Base-by-base conservation (phyloP, 805 yeast genomes). In the Monosporozyma siamensis region DNA sequence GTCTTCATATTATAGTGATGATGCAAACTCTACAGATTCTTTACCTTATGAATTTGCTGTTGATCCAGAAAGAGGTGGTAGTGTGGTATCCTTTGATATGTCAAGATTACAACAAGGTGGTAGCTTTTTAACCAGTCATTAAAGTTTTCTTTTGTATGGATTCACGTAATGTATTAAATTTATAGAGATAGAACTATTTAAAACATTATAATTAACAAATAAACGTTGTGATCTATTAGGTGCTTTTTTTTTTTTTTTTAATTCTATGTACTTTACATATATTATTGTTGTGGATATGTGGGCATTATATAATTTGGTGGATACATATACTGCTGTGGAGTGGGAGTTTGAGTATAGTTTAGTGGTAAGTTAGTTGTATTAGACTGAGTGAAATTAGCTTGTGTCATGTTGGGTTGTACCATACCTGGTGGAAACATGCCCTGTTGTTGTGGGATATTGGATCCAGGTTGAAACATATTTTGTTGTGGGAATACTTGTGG, bases 41-140 rank as follows among this genome's bases (percentile, higher is more conserved):
- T 30, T 47, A n/a, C 47, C 50, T 21, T 42, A 55, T 46, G 63
- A 62, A 44, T 61, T 61, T 45, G 62, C 53, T 6, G 40, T 53
- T 17, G 63, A 58, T 21, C 52, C 58, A 5, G 58, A 48, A 12
- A 26, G 43, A 25, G 47, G 48, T 40, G 54, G 53, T 10, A 52
- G 56, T 34, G 47, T 47, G 4, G 38, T 55, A 21, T 54, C 60
- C 5, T 34, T 56, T 12, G 26, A 42, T 11, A 20, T 26, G 32
- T 18, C 23, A 6, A 24, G 27, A 9, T 32, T 32, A 26, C 34
- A 38, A 26, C 14, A 31, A 17, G 21, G 23, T 32, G 22, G 34
- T 17, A 20, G 35, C 18, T 32, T 32, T n/a, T 20, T 37, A 18
- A 26, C 27, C 17, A 21, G 18, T 37, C 22, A 37, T 37, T 25